Base-by-base conservation (phyloP, 1,284 basidiomycete genomes). In the Ceratobasidium sp. region DNA sequence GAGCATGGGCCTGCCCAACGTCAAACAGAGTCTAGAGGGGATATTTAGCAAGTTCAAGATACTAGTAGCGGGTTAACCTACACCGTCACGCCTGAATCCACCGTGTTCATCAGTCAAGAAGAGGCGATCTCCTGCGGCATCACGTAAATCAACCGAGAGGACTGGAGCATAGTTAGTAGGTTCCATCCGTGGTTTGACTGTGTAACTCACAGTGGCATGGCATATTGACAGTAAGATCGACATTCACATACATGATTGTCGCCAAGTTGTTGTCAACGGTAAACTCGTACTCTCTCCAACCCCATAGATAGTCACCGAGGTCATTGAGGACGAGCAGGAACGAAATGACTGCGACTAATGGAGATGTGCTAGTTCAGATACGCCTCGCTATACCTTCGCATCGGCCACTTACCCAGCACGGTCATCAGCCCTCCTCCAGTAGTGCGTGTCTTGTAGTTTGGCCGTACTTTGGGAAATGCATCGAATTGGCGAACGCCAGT, bases 151-250 rank as follows among this genome's bases (percentile, higher is more conserved):
- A 23, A 98, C 87, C 56, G 87, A 90, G 62, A 99, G 80, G 75
- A 82, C 92, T 95, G 73, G 0, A 58, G 67, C 62, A 69, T n/a
- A 36, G 49, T 68, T 42, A 71, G 73, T 57, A 57, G 71, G 39
- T 33, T 23, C 8, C 41, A 23, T 21, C 30, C n/a, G n/a, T 47
- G 21, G 29, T 52, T 23, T 2, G 14, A 44, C 4, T 27, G 29
- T 42, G 16, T 7, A 3, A 85, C 91, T 79, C 76, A 96, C 93
- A 92, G 78, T 84, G 82, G 79, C 95, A 97, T 1, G 92, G 94
- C 85, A 95, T 97, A 72, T 91, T 91, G 25, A 98, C 89, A 13
- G 92, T 86, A 78, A 96, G 77, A 78, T 98, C 95, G 64, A 97
- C 83, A 77, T 98, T 97, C 71, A 98, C 81, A 72, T 87, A 85